Conservation (phyloP, 805 yeast species). For the Yarrowia sp. region DNA sequence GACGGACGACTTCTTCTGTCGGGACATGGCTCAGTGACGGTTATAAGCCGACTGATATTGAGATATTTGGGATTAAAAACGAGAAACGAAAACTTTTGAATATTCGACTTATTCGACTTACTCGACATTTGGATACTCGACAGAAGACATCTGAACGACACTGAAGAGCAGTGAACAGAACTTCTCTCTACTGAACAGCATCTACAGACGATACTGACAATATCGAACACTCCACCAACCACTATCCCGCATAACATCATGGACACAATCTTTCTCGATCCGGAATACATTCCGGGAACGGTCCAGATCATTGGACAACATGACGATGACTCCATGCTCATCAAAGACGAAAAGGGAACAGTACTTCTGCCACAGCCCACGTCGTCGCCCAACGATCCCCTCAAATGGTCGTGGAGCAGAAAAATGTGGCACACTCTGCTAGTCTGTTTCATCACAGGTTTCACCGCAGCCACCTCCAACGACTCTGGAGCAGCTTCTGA, state of each 20-base stretch:
- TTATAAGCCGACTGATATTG: no score
- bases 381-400: constrained; percentile 64
- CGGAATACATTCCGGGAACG: constrained; percentile 33
- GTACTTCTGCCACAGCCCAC: constrained; percentile 65
- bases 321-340: constrained; percentile 6
- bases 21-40: not conserved
- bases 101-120: no score
- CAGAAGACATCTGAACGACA: no score
- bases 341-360: constrained; percentile 39
- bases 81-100: no score
- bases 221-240: not conserved
- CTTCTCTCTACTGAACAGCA: no score
- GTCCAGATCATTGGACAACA: constrained; percentile 18
- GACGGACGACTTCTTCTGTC: not conserved
- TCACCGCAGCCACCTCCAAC: constrained; percentile 56
- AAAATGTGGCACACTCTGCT: constrained; percentile 46
- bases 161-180: no score
- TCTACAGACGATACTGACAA: no score
- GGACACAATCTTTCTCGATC: constrained; percentile 26
- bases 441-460: constrained; percentile 45
- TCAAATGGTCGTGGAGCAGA: constrained; percentile 54
- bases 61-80: no score
- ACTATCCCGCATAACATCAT: not conserved
- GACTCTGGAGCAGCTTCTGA: constrained; percentile 73
- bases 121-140: no score